phyloP scores from a whole-genome alignment of 2,329 filamentous ascomycete species.

The Furcasterigmium sp. region DNA sequence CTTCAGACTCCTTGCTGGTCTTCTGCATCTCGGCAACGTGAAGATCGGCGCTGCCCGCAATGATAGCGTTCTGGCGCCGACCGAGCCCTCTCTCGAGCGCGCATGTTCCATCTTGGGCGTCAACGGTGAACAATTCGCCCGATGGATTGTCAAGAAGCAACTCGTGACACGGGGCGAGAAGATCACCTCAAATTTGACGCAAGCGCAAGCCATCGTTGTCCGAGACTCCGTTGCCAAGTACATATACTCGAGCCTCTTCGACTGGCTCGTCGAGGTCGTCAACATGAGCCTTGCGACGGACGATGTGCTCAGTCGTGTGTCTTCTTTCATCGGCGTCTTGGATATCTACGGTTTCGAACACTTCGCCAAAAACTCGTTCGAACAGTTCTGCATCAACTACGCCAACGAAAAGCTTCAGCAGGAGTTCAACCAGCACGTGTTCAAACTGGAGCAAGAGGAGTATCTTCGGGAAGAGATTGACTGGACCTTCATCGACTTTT shows the following conservation, averaged over 20 bases:
- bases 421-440: slow-evolving; percentile 98
- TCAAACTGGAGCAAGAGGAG: slow-evolving; percentile 98
- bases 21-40: slow-evolving; percentile 92
- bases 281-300: slow-evolving; percentile 87
- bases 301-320: slow-evolving; percentile 74
- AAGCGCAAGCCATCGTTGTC: slow-evolving; percentile 89
- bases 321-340: slow-evolving; percentile 92
- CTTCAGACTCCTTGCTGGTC: slow-evolving; percentile 82
- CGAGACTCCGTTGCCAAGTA: slow-evolving; percentile 97
- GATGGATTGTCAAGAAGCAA: slow-evolving; percentile 99
- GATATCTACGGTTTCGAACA: slow-evolving; percentile 99
- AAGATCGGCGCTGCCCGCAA: slow-evolving; percentile 89
- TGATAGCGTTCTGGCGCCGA: slow-evolving; percentile 75
- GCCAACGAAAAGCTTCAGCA: slow-evolving; percentile 99
- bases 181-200: slow-evolving; percentile 91
- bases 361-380: slow-evolving; percentile 99
- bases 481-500: slow-evolving; percentile 99
- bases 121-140: slow-evolving; percentile 78
- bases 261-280: slow-evolving; percentile 98
- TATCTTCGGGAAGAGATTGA: slow-evolving; percentile 95
- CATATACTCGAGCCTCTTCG: slow-evolving; percentile 96
- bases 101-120: slow-evolving; percentile 86
- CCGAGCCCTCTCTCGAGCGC: slow-evolving; percentile 75
- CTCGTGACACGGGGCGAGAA: slow-evolving; percentile 94
- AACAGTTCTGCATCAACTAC: slow-evolving; percentile 99